Conservation (phyloP, 202 grass and related monocot species). For the Eragrostis tef region DNA sequence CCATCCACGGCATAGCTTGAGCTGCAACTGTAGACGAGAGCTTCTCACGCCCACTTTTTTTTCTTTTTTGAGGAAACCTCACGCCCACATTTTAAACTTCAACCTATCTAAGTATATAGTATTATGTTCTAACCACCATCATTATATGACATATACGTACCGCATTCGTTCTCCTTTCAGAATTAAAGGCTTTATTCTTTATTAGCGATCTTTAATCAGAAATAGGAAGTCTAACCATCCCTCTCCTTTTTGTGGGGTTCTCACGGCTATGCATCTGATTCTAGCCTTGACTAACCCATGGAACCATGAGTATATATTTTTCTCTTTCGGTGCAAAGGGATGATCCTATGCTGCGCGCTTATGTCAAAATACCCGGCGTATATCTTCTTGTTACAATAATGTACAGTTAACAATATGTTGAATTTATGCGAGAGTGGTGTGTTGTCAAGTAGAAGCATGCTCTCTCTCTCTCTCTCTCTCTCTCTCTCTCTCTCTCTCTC, state of each 20-base stretch:
- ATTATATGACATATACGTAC: slow-evolving; percentile 24
- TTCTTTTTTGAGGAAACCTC: too few species aligned
- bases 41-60: too few species aligned
- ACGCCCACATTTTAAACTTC: too few species aligned
- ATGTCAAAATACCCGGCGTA: slow-evolving; percentile 47
- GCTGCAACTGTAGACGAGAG: slow-evolving; percentile 32
- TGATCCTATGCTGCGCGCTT: slow-evolving; percentile 40
- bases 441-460: background rate
- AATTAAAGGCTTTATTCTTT: slow-evolving; percentile 27
- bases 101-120: too few species aligned
- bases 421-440: background rate
- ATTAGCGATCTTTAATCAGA: slow-evolving; percentile 35
- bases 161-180: too few species aligned
- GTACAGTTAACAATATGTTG: too few species aligned
- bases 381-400: background rate
- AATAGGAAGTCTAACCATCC: slow-evolving; percentile 23
- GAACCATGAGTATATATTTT: slow-evolving; percentile 26
- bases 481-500: too few species aligned
- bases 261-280: slow-evolving; percentile 49
- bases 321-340: slow-evolving; percentile 56
- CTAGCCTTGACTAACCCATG: slow-evolving; percentile 50
- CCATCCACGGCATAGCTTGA: slow-evolving; percentile 39
- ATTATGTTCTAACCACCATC: slow-evolving; percentile 18
- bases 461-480: too few species aligned
- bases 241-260: slow-evolving; percentile 39